phyloP scores from a whole-genome alignment of 108 stramenopile genomes.

The Fragilariopsis cylindrus region DNA sequence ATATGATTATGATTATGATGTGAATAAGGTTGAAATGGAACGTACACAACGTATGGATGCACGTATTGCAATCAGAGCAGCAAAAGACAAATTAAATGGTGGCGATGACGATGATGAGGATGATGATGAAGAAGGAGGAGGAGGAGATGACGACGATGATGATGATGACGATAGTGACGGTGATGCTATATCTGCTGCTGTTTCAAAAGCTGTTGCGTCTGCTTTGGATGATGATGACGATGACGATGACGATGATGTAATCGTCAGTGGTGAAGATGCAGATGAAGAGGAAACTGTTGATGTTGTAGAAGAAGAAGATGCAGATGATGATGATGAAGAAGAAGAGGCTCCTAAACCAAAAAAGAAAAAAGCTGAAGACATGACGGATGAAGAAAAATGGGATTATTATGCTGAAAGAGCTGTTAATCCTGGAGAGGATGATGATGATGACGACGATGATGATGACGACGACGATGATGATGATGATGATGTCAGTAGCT shows the following conservation, averaged over 20 bases:
- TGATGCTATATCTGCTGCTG: constrained; percentile 20
- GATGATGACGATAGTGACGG: constrained; percentile 22
- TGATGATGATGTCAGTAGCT: too few species aligned
- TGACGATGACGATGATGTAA: constrained; percentile 1
- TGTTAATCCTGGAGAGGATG: constrained; percentile 37
- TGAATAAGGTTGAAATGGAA: constrained; percentile 38
- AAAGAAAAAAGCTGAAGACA: constrained; percentile 24
- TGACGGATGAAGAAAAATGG: constrained; percentile 31
- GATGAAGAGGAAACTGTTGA: not conserved
- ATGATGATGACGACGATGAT: not conserved
- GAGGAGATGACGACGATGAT: constrained; percentile 12
- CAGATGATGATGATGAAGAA: not conserved
- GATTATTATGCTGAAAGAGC: constrained; percentile 29
- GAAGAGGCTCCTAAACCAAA: constrained; percentile 29
- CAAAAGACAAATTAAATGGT: not conserved
- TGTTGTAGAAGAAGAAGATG: not conserved
- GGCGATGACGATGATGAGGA: constrained; percentile 18
- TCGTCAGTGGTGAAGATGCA: constrained; percentile 5
- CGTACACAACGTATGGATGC: constrained; percentile 28
- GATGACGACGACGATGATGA: not conserved
- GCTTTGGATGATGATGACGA: constrained; percentile 17
- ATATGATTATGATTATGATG: constrained; percentile 32
- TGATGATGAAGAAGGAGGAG: constrained; percentile 16
- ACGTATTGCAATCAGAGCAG: constrained; percentile 24
- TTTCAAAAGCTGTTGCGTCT: constrained; percentile 17